Evolutionary conservation across 2,329 filamentous ascomycete species (phyloP).

Genomic region (Pestalotiopsis sp.): DNA sequence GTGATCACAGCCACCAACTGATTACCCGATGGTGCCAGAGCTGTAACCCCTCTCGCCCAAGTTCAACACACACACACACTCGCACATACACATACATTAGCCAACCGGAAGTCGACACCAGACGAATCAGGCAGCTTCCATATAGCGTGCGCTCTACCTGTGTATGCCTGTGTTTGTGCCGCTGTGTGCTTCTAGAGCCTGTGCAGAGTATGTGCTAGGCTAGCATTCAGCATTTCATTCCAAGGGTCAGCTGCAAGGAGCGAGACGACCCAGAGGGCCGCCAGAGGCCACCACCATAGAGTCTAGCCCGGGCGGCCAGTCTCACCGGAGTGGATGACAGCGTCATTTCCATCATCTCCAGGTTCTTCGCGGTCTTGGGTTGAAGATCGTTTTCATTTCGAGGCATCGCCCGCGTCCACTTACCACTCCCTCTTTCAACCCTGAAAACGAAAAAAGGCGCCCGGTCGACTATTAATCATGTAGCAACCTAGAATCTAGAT

Average conservation of each 20-base stretch:
- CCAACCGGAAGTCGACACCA: background rate
- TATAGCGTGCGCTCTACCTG: background rate
- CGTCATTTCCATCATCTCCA: constrained; percentile 12
- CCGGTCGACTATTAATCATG: background rate
- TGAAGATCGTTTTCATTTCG: constrained; percentile 7
- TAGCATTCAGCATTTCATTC: constrained; percentile 10
- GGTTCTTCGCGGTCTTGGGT: background rate
- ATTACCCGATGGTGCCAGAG: background rate
- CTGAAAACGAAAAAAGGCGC: background rate
- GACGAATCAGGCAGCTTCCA: constrained; percentile 10
- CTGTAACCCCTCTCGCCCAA: background rate
- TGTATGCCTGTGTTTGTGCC: background rate
- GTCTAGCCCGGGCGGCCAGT: constrained; percentile 5
- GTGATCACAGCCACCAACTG: constrained; percentile 1
- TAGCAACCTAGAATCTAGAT: background rate
- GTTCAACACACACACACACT: background rate
- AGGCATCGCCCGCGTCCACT: constrained; percentile 1
- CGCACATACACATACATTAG: background rate
- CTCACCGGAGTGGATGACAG: constrained; percentile 15
- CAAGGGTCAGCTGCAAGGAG: constrained; percentile 4
- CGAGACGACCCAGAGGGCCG: background rate
- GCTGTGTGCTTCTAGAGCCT: constrained; percentile 1
- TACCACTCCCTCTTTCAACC: background rate
- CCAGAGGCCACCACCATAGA: background rate
- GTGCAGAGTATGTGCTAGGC: constrained; percentile 6